Evolutionary conservation across 441 rosid genomes (phyloP).

Genomic region (Gossypium schwendimanii): DNA sequence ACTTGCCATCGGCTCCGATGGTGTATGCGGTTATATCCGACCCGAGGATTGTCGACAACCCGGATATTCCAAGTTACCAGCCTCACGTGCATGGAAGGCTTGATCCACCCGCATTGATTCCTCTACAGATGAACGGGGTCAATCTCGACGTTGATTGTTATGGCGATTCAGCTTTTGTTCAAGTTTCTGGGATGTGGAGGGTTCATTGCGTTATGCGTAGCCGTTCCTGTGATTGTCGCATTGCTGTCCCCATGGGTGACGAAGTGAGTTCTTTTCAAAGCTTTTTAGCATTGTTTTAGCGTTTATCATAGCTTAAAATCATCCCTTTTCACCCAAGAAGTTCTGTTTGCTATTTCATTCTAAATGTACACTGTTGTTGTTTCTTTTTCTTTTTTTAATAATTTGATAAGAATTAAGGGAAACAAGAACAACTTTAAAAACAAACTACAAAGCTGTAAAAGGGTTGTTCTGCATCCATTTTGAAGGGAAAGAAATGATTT

Average conservation of each 20-base stretch:
- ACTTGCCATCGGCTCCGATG: slow-evolving; percentile 76
- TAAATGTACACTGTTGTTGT: not conserved
- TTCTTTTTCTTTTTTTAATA: not conserved
- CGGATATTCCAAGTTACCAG: slow-evolving; percentile 93
- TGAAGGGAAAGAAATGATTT: not conserved
- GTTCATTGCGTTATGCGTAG: slow-evolving; percentile 93
- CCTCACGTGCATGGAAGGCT: slow-evolving; percentile 92
- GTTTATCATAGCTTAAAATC: not conserved
- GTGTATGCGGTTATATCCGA: slow-evolving; percentile 74
- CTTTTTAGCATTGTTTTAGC: not conserved
- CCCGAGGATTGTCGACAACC: slow-evolving; percentile 87
- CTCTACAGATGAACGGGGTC: slow-evolving; percentile 77
- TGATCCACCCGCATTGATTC: slow-evolving; percentile 86
- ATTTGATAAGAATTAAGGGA: not conserved
- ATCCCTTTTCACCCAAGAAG: not conserved
- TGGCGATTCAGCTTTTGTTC: slow-evolving; percentile 51
- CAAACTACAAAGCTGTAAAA: not conserved
- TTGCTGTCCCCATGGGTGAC: slow-evolving; percentile 86
- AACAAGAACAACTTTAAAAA: not conserved
- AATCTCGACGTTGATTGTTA: slow-evolving; percentile 57
- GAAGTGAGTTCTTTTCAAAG: slow-evolving; percentile 33
- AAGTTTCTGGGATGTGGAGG: slow-evolving; percentile 67
- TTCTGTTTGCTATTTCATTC: slow-evolving; percentile 5
- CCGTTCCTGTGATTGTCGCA: slow-evolving; percentile 70
- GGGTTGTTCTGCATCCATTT: not conserved